Evolutionary conservation across 441 rosid species (phyloP), one percentile per base, ranked within the genome.

Genomic region (Rhodomyrtus psidioides): DNA sequence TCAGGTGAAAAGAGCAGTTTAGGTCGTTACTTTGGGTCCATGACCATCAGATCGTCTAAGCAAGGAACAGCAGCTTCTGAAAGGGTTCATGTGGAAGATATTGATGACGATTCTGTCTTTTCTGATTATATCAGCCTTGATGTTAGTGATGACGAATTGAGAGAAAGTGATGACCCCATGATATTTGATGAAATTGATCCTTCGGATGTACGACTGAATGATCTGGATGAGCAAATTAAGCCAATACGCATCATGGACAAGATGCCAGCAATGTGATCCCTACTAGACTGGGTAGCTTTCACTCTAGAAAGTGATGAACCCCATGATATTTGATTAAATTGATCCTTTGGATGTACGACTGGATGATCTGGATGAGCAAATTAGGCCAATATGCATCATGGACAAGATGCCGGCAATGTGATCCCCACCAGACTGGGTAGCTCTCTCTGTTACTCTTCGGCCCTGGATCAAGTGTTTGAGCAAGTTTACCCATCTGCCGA

Each of bases 1-100:
- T 90, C 90, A 55, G 91, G 89, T 42, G 91, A 89, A 55, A 90
- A 86, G 86, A 94, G 91, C 88, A 93, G 88, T 53, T 89, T 79
- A 44, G 96, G 95, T 57, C 95, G 98, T 26, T 95, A 97, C 89
- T 97, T 97, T 88, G 95, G 94, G 84, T 86, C 90, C 44, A 56
- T 44, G 83, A 74, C 30, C 42, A 23, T 83, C 21, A 89, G 83
- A 39, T 55, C 70, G 54, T 89, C 83, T 14, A 89, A 89, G 75
- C 84, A 87, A 8, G 90, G 91, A 87, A 86, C 87, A 87, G 83
- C 82, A 54, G 90, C 79, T 79, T 56, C 87, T 70, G 92, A 88
- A 76, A 91, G 88, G 57, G 86, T 46, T 21, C 34, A 57, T 70
- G 62, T 85, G 42, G 87, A 75, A 85, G 90, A 89, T 83, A 53